A percentile compares a stretch with the other conserved stretches of the same genome.
These are phyloP conservation scores for Neofusicoccum laricinum DNA, from an alignment of 2,329 filamentous ascomycete genomes.

Conservation along the genomic window DNA sequence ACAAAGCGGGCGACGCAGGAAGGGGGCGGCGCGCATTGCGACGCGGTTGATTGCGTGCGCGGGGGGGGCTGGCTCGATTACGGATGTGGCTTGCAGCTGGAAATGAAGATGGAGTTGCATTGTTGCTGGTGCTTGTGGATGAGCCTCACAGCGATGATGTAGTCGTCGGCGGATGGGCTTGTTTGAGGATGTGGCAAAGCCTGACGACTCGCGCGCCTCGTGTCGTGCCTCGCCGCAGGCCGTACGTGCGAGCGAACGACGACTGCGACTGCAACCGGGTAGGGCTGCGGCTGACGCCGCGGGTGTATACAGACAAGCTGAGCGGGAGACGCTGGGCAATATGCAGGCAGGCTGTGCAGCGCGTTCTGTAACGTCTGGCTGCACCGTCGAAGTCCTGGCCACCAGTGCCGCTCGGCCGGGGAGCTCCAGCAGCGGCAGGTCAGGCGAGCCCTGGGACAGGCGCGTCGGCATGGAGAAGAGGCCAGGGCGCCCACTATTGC, in stretches of 20 bases:
- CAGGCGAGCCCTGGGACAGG: background rate
- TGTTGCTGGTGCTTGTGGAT: background rate
- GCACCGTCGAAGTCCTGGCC: background rate
- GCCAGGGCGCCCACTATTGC: background rate
- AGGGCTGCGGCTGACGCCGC: background rate
- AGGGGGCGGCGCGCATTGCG: background rate
- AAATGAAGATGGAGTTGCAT: background rate
- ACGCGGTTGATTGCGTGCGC: constrained; percentile 4
- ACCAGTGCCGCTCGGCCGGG: background rate
- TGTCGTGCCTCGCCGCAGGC: background rate
- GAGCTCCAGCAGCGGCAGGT: background rate
- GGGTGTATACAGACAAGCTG: background rate
- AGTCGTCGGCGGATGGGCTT: background rate
- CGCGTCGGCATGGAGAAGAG: background rate
- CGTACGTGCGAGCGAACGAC: background rate
- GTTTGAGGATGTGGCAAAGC: background rate
- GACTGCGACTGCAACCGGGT: background rate
- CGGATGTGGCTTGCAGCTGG: constrained; percentile 6
- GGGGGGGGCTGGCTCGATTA: background rate
- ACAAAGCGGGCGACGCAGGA: background rate
- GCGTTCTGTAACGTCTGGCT: background rate
- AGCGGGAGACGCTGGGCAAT: background rate
- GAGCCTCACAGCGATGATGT: constrained; percentile 1
- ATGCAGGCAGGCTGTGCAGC: background rate
- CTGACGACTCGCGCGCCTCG: background rate